Percentiles rank a stretch among this genome's conserved stretches.
These are phyloP conservation scores for Kurtzmaniella quercitrusa DNA, from an alignment of 1,139 yeast genomes.

Conservation along the genomic window DNA sequence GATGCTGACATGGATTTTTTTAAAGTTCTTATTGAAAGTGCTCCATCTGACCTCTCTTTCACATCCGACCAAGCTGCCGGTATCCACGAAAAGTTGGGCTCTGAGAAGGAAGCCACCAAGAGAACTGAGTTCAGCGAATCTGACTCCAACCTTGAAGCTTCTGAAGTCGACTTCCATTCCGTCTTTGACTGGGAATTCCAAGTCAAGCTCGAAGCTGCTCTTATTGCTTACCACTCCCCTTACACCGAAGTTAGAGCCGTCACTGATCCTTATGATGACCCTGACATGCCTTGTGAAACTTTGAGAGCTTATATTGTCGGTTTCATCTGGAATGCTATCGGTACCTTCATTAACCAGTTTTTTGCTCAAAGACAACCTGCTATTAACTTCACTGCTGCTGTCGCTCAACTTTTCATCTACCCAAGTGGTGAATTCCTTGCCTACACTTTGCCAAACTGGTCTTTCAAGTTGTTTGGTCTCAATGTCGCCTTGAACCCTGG, in stretches of 20 bases:
- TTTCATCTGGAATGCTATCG: constrained; percentile 49
- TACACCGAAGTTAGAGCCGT: constrained; percentile 64
- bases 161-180: constrained; percentile 1
- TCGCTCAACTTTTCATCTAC: constrained; percentile 54
- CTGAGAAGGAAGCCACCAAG: neutral
- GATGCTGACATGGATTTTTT: constrained; percentile 10
- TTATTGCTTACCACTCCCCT: constrained; percentile 52
- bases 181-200: constrained; percentile 23
- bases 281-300: constrained; percentile 47
- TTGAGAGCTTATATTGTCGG: constrained; percentile 50
- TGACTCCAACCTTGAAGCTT: neutral
- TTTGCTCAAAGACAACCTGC: constrained; percentile 54
- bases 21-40: constrained; percentile 14
- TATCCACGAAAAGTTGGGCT: neutral
- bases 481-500: constrained; percentile 49
- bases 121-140: neutral
- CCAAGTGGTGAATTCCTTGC: constrained; percentile 21
- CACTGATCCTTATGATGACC: constrained; percentile 50
- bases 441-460: constrained; percentile 43
- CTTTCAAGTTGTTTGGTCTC: constrained; percentile 27
- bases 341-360: constrained; percentile 56
- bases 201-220: constrained; percentile 37
- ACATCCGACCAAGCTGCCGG: neutral
- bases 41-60: constrained; percentile 13
- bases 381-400: constrained; percentile 40